Base-by-base conservation (phyloP, 768 basidiomycete species). In the Hypholoma sublateritium region DNA sequence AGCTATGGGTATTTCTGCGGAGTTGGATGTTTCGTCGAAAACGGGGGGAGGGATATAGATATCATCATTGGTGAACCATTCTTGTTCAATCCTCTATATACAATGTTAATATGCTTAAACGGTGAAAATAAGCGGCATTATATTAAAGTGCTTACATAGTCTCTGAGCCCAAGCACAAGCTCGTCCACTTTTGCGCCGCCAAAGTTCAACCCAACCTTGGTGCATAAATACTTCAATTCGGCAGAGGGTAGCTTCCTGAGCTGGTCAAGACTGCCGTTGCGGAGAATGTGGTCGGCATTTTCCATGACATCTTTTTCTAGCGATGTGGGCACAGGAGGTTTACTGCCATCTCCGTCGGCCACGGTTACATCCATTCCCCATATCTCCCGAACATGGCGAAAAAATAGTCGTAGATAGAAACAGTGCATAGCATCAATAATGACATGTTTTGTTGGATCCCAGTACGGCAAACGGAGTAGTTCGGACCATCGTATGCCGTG, bases 391-490 rank as follows among this genome's bases (percentile, higher is more conserved):
- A 59, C 53, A 54, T 73, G 72, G 17, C 61, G 50, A n/a, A 64
- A 56, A 28, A 70, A 55, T 1, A 67, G 19, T 14, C 65, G 60
- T 3, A 75, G 59, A 50, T 66, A 65, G 9, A 75, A 59, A 4
- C 64, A 60, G 42, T 77, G 75, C 74, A 77, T 77, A 0, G 65
- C 53, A 37, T 78, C 73, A 22, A 74, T 64, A 2, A 71, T 62
- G 1, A 65, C 32, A 25, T 60, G 68, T 2, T 32, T 43, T 6
- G 65, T 66, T 2, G 70, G 70, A 25, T 74, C 59, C 73, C 72
- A 74, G 58, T 76, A 75, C 0, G 71, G 69, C 2, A 77, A 60
- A 59, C 59, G 50, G 32, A 60, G 55, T 17, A 60, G 52, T 32
- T 60, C 55, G 4, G 61, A 62, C 58, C 55, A 77, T 0, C 68